Evolutionary conservation across 805 yeast species (phyloP).

Genomic region (Lachancea lanzarotensis): DNA sequence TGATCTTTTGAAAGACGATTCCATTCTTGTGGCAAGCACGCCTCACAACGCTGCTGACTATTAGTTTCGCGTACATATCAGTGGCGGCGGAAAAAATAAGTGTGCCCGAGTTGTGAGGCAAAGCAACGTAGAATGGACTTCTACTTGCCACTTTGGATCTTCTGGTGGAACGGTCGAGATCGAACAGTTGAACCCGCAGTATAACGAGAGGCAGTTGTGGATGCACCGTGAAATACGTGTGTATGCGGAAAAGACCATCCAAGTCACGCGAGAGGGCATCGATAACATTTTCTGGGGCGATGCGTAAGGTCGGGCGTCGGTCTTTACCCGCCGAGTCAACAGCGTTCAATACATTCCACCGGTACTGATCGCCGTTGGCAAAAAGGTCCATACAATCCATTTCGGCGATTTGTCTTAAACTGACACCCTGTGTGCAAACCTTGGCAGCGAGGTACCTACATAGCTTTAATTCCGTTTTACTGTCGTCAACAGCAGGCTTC

Average conservation of each 20-base stretch:
- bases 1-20: conserved; percentile 34
- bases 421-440: conserved; percentile 25
- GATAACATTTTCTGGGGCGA: conserved; percentile 49
- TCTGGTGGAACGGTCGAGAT: conserved; percentile 30
- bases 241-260: conserved; percentile 49
- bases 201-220: conserved; percentile 55
- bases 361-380: conserved; percentile 42
- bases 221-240: conserved; percentile 60
- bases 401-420: conserved; percentile 43
- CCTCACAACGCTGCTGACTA: conserved; percentile 54
- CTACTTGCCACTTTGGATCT: background rate
- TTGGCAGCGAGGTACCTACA: conserved; percentile 2
- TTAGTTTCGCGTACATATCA: conserved; percentile 44
- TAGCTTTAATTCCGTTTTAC: conserved; percentile 13
- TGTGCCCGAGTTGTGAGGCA: conserved; percentile 62
- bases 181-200: conserved; percentile 64
- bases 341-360: conserved; percentile 34
- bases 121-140: conserved; percentile 45
- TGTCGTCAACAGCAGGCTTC: conserved; percentile 1
- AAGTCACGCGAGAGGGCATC: conserved; percentile 42
- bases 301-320: conserved; percentile 26
- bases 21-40: conserved; percentile 37
- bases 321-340: conserved; percentile 18
- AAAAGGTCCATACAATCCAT: conserved; percentile 60
- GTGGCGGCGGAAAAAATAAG: conserved; percentile 49